Percentiles rank a stretch among this genome's conserved stretches.
Conservation (phyloP, 805 yeast species). For the Yamadazyma nakazawae region DNA sequence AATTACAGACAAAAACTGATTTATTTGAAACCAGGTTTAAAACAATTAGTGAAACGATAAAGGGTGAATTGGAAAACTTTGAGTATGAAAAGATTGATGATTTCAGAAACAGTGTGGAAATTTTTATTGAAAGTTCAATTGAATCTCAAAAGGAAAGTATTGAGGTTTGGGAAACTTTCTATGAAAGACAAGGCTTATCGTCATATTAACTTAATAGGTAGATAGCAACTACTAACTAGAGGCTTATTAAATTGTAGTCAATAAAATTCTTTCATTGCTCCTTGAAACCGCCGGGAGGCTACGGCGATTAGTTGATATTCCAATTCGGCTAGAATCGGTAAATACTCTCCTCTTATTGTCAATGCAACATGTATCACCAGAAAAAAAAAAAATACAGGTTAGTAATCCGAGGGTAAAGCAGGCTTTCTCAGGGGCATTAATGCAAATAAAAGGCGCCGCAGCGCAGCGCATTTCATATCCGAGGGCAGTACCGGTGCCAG, state of each 20-base stretch:
- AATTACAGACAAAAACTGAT: slow-evolving; percentile 50
- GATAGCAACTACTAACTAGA: not conserved
- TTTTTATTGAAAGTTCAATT: slow-evolving; percentile 83
- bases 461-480: too few species aligned
- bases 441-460: too few species aligned
- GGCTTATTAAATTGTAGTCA: not conserved
- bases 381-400: slow-evolving; percentile 20
- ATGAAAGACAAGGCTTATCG: slow-evolving; percentile 44
- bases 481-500: slow-evolving; percentile 2
- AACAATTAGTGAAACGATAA: slow-evolving; percentile 62
- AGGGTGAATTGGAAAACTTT: slow-evolving; percentile 62
- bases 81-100: slow-evolving; percentile 77
- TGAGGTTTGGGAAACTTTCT: slow-evolving; percentile 86
- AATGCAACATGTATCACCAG: slow-evolving; percentile 18
- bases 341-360: slow-evolving; percentile 22
- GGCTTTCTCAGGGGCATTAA: too few species aligned
- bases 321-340: slow-evolving; percentile 9
- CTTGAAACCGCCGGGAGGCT: not conserved
- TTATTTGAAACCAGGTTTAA: slow-evolving; percentile 58
- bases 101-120: slow-evolving; percentile 84
- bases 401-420: slow-evolving; percentile 12
- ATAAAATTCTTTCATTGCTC: too few species aligned
- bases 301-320: not conserved
- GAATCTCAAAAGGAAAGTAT: slow-evolving; percentile 92
- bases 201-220: not conserved